Conservation (phyloP, 1,284 basidiomycete genomes). For the Meira nashicola region DNA sequence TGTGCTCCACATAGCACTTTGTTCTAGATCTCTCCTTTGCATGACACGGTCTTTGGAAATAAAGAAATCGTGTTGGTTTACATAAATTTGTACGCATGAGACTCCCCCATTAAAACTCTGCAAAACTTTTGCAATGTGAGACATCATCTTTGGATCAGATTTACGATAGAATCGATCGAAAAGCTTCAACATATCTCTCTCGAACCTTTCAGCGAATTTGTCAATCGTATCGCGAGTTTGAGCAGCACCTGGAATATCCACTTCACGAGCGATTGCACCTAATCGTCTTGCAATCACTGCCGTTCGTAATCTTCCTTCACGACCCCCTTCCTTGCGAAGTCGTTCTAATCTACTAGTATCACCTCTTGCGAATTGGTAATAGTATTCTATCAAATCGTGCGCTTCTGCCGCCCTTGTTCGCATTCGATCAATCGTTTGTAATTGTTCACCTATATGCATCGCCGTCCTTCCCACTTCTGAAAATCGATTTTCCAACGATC, state of each 20-base stretch:
- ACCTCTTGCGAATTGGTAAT: conserved; percentile 82
- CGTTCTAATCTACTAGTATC: conserved; percentile 74
- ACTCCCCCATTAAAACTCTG: conserved; percentile 96
- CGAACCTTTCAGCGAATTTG: conserved; percentile 94
- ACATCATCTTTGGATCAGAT: conserved; percentile 99
- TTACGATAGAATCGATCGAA: conserved; percentile 84
- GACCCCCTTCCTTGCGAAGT: conserved; percentile 68
- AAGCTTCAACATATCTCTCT: conserved; percentile 93
- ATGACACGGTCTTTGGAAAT: conserved; percentile 63
- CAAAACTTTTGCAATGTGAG: conserved; percentile 93
- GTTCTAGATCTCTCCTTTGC: conserved; percentile 61
- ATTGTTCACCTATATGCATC: conserved; percentile 85
- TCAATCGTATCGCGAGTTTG: conserved; percentile 63
- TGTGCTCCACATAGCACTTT: conserved; percentile 69
- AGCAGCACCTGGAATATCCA: conserved; percentile 57
- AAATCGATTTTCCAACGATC: conserved; percentile 58
- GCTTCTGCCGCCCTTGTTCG: conserved; percentile 89
- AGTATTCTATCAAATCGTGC: conserved; percentile 89
- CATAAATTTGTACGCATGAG: conserved; percentile 96
- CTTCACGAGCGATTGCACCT: conserved; percentile 82
- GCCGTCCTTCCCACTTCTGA: conserved; percentile 91
- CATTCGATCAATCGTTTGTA: conserved; percentile 88
- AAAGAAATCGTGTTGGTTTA: conserved; percentile 85
- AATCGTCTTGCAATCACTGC: conserved; percentile 84
- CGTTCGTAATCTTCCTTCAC: conserved; percentile 77